These are phyloP conservation scores for Gloeopeniophorella convolvens DNA, from an alignment of 768 basidiomycete species.

Conservation along the genomic window DNA sequence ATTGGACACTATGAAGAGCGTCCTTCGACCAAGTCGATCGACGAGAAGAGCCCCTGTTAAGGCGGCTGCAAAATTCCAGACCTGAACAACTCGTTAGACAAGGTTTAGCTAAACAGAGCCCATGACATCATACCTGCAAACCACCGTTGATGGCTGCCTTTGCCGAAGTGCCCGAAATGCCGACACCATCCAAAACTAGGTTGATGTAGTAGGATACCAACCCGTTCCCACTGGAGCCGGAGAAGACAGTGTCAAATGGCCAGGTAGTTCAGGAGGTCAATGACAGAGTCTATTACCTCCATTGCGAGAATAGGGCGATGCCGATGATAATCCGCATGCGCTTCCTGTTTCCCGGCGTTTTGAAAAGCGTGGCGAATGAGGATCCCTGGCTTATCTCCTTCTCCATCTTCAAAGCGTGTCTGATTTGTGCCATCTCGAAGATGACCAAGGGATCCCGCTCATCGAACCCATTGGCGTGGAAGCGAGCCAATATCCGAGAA, in stretches of 20 bases:
- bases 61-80: slow-evolving; percentile 60
- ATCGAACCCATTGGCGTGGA: slow-evolving; percentile 59
- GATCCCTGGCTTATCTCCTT: slow-evolving; percentile 43
- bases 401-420: slow-evolving; percentile 60
- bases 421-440: slow-evolving; percentile 57
- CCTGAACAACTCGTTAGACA: slow-evolving; percentile 25
- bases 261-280: slow-evolving; percentile 5
- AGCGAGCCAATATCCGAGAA: slow-evolving; percentile 54
- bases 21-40: slow-evolving; percentile 61
- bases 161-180: slow-evolving; percentile 45
- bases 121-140: slow-evolving; percentile 38
- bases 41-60: slow-evolving; percentile 55
- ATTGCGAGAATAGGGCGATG: slow-evolving; percentile 67
- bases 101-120: not conserved
- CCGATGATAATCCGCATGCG: slow-evolving; percentile 63
- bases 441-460: slow-evolving; percentile 50
- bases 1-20: slow-evolving; percentile 61
- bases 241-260: too few relatives aligned
- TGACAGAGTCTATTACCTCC: slow-evolving; percentile 42
- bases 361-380: slow-evolving; percentile 47
- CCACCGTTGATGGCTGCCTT: slow-evolving; percentile 58
- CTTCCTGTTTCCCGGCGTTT: slow-evolving; percentile 60
- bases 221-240: slow-evolving; percentile 61
- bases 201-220: slow-evolving; percentile 72
- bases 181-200: slow-evolving; percentile 57